Conservation (phyloP, 2,329 filamentous ascomycete species). For the Xylariaceae sp. region DNA sequence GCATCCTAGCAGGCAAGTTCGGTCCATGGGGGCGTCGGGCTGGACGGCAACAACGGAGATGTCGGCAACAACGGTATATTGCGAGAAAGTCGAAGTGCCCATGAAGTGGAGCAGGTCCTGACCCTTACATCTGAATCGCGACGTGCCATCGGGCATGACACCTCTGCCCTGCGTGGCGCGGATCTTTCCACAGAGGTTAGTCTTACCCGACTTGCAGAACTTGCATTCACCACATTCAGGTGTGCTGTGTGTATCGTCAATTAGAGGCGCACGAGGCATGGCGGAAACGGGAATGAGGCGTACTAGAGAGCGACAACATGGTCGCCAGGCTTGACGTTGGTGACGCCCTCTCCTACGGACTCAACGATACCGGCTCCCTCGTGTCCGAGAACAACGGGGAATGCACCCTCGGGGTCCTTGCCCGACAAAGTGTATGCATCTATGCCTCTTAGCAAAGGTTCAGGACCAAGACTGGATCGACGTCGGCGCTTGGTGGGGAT, state of each 20-base stretch:
- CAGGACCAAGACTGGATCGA: constrained; percentile 31
- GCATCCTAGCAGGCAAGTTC: constrained; percentile 91
- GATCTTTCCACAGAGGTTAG: constrained; percentile 98
- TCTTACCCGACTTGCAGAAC: constrained; percentile 99
- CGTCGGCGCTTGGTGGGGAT: constrained; percentile 24
- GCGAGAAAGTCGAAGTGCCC: constrained; percentile 97
- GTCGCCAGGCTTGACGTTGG: constrained; percentile 88
- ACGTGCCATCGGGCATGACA: constrained; percentile 95
- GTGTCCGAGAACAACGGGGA: constrained; percentile 83
- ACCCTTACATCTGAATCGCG: constrained; percentile 90
- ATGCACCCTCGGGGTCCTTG: constrained; percentile 94
- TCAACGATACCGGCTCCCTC: constrained; percentile 90
- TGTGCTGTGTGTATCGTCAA: constrained; percentile 53
- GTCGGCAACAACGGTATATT: constrained; percentile 97
- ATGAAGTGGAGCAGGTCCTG: constrained; percentile 97
- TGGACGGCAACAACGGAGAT: constrained; percentile 96
- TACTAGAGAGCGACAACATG: constrained; percentile 86
- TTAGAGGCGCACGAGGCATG: constrained; percentile 15
- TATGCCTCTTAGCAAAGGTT: constrained; percentile 32
- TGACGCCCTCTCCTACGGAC: constrained; percentile 91
- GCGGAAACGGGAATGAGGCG: background rate
- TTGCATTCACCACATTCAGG: constrained; percentile 98
- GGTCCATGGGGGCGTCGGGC: constrained; percentile 86
- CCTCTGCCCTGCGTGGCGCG: constrained; percentile 92
- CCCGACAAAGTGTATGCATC: constrained; percentile 94